Percentiles rank a stretch among this genome's conserved stretches.
Conservation (phyloP, 225 moss, liverwort and hornwort genomes). For the Lunularia cruciata region DNA sequence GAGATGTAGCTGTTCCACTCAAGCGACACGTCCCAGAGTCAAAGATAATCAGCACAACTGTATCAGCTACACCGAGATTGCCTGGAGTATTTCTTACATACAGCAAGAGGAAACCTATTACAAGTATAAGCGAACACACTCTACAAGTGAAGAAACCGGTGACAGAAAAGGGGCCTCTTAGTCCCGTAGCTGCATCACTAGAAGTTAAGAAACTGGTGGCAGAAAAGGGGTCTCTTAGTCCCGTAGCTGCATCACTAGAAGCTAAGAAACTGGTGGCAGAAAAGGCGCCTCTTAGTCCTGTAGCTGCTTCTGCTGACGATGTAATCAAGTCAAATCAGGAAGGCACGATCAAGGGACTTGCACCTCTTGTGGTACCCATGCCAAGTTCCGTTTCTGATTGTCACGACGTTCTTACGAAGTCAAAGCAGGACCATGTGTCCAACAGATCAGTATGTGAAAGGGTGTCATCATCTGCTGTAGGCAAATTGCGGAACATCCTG, state of each 20-base stretch:
- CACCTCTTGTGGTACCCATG: not conserved
- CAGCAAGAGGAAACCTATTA: not conserved
- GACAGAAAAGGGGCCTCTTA: not conserved
- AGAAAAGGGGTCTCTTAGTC: no score
- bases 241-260: no score
- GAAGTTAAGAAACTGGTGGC: no score
- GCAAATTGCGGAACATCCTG: constrained; percentile 2
- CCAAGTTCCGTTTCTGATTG: not conserved
- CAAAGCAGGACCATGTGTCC: not conserved
- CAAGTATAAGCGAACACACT: not conserved
- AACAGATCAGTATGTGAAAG: not conserved
- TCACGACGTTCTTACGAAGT: no score
- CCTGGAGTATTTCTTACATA: not conserved
- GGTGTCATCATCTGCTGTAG: not conserved
- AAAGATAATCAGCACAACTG: constrained; percentile 8
- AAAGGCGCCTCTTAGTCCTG: no score
- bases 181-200: no score
- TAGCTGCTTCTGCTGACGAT: not conserved
- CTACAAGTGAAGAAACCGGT: not conserved
- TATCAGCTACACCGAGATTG: not conserved
- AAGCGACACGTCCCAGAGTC: constrained; percentile 8
- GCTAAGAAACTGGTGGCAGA: no score
- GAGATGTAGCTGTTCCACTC: constrained; percentile 20
- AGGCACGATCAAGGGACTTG: not conserved
- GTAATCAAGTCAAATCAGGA: constrained; percentile 1